phyloP scores from a whole-genome alignment of 352 stramenopile genomes.

The Globisporangium recalcitrans region DNA sequence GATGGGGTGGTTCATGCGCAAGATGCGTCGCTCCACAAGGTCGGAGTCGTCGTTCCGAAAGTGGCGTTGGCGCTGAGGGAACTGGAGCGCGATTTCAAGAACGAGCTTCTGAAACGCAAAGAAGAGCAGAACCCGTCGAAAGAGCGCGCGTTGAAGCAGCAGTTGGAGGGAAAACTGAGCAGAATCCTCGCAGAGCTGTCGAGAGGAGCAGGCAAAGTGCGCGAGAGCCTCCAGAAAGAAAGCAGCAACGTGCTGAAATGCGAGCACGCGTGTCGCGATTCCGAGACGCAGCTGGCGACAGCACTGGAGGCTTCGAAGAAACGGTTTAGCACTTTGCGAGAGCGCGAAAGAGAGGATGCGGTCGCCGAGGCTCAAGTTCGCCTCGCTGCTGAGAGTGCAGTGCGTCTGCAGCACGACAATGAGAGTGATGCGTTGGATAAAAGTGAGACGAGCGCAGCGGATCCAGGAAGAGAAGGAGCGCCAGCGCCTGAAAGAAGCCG shows the following conservation, averaged over 20 bases:
- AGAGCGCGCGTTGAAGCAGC: conserved; percentile 27
- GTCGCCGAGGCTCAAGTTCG: background rate
- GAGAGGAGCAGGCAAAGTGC: conserved; percentile 13
- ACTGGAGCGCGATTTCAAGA: conserved; percentile 38
- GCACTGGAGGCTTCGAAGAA: conserved; percentile 23
- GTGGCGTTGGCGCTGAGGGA: conserved; percentile 31
- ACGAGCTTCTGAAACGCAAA: conserved; percentile 29
- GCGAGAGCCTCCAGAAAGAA: conserved; percentile 11
- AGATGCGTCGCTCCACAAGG: conserved; percentile 31
- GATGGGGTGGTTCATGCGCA: conserved; percentile 32
- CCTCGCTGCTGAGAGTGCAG: background rate
- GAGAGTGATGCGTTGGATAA: conserved; percentile 8
- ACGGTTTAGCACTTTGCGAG: conserved; percentile 9
- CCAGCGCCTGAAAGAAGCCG: conserved; percentile 42
- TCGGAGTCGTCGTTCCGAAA: conserved; percentile 38
- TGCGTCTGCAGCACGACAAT: background rate
- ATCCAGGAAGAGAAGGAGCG: conserved; percentile 53
- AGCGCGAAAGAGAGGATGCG: background rate
- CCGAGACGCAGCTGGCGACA: conserved; percentile 19
- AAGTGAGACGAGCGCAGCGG: conserved; percentile 30
- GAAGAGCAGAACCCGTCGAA: conserved; percentile 64
- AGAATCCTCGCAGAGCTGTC: conserved; percentile 23
- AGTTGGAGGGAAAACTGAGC: conserved; percentile 35
- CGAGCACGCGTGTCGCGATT: conserved; percentile 8
- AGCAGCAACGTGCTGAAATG: conserved; percentile 25